phyloP scores from a whole-genome alignment of 2,329 filamentous ascomycete genomes.

The Aureobasidium sp. region DNA sequence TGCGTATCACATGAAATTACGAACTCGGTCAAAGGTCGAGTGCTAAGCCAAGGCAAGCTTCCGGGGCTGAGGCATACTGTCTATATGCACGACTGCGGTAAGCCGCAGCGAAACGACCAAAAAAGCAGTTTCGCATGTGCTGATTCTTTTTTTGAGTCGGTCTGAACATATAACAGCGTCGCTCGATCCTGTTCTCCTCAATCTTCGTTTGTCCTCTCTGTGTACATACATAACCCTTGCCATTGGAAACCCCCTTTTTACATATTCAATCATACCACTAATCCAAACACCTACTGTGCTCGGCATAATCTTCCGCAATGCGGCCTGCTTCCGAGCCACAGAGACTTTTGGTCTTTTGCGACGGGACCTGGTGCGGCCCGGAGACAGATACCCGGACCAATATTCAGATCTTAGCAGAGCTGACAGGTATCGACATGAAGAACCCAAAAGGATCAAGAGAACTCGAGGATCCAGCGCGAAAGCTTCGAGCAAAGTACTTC shows the following conservation, averaged over 20 bases:
- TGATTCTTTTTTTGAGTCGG: neutral
- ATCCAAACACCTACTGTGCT: neutral
- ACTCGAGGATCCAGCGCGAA: slow-evolving; percentile 18
- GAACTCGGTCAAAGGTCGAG: neutral
- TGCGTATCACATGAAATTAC: slow-evolving; percentile 3
- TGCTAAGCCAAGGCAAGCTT: slow-evolving; percentile 4
- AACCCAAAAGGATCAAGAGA: slow-evolving; percentile 22
- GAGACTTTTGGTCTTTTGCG: slow-evolving; percentile 14
- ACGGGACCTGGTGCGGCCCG: slow-evolving; percentile 25
- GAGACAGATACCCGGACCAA: slow-evolving; percentile 31
- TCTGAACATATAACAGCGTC: neutral
- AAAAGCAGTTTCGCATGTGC: neutral
- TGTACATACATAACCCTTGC: neutral
- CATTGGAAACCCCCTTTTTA: neutral
- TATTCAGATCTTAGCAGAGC: slow-evolving; percentile 28
- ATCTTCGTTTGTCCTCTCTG: neutral
- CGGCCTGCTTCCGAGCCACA: neutral
- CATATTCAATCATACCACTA: neutral
- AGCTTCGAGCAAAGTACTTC: slow-evolving; percentile 31
- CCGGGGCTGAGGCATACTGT: slow-evolving; percentile 8
- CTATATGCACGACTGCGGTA: slow-evolving; percentile 9
- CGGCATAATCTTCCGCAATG: neutral
- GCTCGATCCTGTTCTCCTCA: neutral
- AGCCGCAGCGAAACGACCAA: slow-evolving; percentile 1
- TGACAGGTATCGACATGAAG: slow-evolving; percentile 25